Conservation (phyloP, 345 rosid genomes). For the Gossypium mustelinum region DNA sequence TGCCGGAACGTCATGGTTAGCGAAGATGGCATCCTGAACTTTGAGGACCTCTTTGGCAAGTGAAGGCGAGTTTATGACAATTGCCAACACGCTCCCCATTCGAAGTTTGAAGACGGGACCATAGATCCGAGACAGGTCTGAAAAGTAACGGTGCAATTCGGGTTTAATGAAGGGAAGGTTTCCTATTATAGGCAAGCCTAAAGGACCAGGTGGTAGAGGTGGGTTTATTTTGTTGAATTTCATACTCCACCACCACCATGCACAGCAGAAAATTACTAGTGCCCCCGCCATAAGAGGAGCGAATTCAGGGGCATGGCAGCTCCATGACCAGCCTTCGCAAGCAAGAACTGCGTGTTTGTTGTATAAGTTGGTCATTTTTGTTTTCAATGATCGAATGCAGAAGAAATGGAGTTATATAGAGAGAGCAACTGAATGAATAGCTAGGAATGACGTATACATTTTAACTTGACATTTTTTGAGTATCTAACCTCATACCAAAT, state of each 20-base stretch:
- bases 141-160: slow-evolving; percentile 22
- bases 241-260: not conserved
- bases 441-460: too few species aligned
- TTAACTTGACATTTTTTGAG: too few species aligned
- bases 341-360: not conserved
- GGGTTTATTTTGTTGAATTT: slow-evolving; percentile 8
- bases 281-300: not conserved
- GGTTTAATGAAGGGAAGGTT: slow-evolving; percentile 26
- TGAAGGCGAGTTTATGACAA: slow-evolving; percentile 29
- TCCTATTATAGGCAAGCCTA: slow-evolving; percentile 44
- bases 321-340: not conserved
- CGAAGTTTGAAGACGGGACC: slow-evolving; percentile 37
- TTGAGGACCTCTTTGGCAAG: slow-evolving; percentile 35
- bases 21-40: slow-evolving; percentile 41
- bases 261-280: not conserved
- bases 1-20: slow-evolving; percentile 36
- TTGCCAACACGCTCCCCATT: slow-evolving; percentile 27
- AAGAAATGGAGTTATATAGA: too few species aligned
- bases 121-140: not conserved
- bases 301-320: too few species aligned
- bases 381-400: not conserved
- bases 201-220: slow-evolving; percentile 46
- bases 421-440: too few species aligned
- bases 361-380: not conserved
- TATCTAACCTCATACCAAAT: too few species aligned